phyloP scores from a whole-genome alignment of 495 filamentous ascomycete genomes.

The Antarctomyces pellizariae region DNA sequence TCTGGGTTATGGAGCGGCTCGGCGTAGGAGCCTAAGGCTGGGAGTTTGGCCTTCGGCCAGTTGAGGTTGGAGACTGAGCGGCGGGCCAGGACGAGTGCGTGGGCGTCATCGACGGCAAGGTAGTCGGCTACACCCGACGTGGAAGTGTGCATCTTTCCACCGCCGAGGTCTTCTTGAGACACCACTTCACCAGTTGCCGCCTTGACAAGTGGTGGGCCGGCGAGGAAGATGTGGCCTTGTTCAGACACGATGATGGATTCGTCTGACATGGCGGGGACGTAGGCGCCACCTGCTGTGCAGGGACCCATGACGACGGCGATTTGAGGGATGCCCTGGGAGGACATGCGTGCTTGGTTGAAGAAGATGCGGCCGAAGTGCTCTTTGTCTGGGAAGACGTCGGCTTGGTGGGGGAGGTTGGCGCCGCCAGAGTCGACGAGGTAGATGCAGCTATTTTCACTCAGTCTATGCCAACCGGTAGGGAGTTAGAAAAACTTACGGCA shows the following conservation, averaged over 20 bases:
- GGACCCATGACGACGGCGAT: constrained; percentile 93
- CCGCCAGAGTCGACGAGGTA: constrained; percentile 94
- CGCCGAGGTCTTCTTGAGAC: constrained; percentile 78
- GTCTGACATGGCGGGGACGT: constrained; percentile 93
- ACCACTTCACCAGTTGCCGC: constrained; percentile 91
- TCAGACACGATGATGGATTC: constrained; percentile 91
- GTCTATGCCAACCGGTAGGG: background rate
- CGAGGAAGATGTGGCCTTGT: constrained; percentile 90
- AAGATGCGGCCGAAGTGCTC: constrained; percentile 97
- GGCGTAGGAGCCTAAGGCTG: constrained; percentile 12
- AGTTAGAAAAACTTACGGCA: constrained; percentile 19
- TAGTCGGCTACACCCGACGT: constrained; percentile 94
- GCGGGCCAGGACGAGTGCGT: constrained; percentile 72
- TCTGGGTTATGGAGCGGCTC: constrained; percentile 65
- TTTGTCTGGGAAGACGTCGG: constrained; percentile 86
- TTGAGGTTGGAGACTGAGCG: constrained; percentile 75
- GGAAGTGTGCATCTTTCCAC: constrained; percentile 75
- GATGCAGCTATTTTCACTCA: constrained; percentile 35
- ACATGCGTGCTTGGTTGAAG: constrained; percentile 95
- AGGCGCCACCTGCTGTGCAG: constrained; percentile 90
- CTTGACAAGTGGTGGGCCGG: constrained; percentile 86
- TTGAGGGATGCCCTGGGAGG: constrained; percentile 65
- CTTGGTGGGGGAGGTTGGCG: constrained; percentile 87
- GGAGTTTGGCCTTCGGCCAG: constrained; percentile 28
- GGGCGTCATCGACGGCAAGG: constrained; percentile 79